Evolutionary conservation across 1,284 basidiomycete species (phyloP).

Genomic region (Tylopilus sp.): DNA sequence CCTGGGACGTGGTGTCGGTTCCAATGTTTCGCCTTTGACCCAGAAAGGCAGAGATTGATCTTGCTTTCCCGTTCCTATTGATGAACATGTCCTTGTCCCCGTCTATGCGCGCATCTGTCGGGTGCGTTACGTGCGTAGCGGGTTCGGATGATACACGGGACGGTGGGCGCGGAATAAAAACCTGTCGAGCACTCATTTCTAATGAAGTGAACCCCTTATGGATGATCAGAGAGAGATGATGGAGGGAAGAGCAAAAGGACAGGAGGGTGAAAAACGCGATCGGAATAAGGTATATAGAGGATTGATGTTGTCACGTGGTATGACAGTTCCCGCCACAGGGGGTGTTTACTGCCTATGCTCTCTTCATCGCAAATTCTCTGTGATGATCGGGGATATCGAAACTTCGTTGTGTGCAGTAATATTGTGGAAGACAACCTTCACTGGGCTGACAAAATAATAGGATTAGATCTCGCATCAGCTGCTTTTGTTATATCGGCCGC

Average conservation of each 20-base stretch:
- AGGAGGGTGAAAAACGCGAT: background rate
- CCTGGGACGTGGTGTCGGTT: constrained; percentile 1
- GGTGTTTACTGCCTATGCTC: no score
- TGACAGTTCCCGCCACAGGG: constrained; percentile 1
- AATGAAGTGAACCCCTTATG: background rate
- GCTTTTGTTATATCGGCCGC: constrained; percentile 43
- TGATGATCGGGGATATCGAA: no score
- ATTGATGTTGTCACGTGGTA: constrained; percentile 15
- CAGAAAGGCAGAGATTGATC: constrained; percentile 23
- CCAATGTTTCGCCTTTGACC: constrained; percentile 15
- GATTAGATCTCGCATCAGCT: no score
- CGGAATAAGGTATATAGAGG: constrained; percentile 9
- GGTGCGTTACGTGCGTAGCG: constrained; percentile 3
- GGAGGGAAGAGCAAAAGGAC: background rate
- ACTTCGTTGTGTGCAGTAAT: no score
- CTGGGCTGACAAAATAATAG: no score
- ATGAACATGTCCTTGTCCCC: constrained; percentile 1
- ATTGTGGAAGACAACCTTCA: no score
- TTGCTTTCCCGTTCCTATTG: constrained; percentile 13
- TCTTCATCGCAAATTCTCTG: no score
- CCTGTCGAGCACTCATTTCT: constrained; percentile 28
- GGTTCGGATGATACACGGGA: constrained; percentile 13
- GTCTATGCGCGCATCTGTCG: constrained; percentile 9
- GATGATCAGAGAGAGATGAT: background rate
- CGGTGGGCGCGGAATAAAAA: constrained; percentile 21